These are phyloP conservation scores for Exophiala dermatitidis DNA, from an alignment of 2,329 filamentous ascomycete genomes.

Conservation along the genomic window DNA sequence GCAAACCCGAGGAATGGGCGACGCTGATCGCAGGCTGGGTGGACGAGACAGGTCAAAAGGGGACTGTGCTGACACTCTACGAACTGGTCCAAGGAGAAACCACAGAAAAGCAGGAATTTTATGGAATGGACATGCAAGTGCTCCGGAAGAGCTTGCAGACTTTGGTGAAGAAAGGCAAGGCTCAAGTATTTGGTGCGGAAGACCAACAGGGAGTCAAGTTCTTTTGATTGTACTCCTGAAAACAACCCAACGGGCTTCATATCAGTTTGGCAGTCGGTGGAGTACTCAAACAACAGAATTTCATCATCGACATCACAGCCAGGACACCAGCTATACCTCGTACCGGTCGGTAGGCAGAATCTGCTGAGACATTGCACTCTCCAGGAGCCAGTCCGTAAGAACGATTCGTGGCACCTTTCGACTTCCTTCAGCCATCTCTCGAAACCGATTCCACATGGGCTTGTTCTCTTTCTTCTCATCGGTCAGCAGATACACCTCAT, in stretches of 20 bases:
- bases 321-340: conserved; percentile 28
- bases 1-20: conserved; percentile 85
- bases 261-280: background rate
- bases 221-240: conserved; percentile 57
- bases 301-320: background rate
- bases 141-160: conserved; percentile 71
- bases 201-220: conserved; percentile 93
- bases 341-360: conserved; percentile 61
- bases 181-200: conserved; percentile 85
- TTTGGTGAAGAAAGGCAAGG: conserved; percentile 82
- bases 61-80: conserved; percentile 82
- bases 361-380: conserved; percentile 82
- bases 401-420: conserved; percentile 78
- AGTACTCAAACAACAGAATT: background rate
- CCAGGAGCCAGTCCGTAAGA: conserved; percentile 78
- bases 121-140: conserved; percentile 78
- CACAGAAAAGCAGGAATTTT: conserved; percentile 62
- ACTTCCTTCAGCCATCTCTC: conserved; percentile 67
- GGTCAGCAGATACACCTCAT: conserved; percentile 75
- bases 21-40: conserved; percentile 69
- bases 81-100: conserved; percentile 84
- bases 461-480: conserved; percentile 60
- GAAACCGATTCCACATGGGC: conserved; percentile 71
- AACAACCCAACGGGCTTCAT: background rate
- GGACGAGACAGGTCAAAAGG: conserved; percentile 82